Conservation (phyloP, 257 asterid genomes). For the Ilex asprella region DNA sequence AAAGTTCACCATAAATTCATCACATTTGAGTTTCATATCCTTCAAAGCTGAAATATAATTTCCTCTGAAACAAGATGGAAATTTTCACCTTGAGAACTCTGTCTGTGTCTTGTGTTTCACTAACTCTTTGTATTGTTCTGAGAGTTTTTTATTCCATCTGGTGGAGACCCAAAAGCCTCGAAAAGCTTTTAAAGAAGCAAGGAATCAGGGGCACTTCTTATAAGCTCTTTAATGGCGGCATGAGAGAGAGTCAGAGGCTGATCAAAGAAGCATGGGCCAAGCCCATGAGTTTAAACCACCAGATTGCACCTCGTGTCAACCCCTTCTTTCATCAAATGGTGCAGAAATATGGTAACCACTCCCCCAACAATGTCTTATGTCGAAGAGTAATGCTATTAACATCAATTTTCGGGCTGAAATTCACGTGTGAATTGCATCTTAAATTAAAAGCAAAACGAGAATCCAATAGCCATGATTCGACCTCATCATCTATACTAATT, state of each 20-base stretch:
- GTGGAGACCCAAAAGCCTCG: constrained; percentile 26
- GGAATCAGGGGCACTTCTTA: constrained; percentile 26
- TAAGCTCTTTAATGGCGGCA: constrained; percentile 21
- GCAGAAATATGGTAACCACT: constrained; percentile 17
- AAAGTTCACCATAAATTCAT: too few species aligned
- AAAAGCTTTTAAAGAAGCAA: constrained; percentile 14
- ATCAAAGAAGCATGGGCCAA: constrained; percentile 18
- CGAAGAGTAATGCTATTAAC: too few species aligned
- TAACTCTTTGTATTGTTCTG: not conserved
- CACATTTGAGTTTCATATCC: too few species aligned
- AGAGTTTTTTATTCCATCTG: constrained; percentile 6
- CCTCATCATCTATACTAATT: too few species aligned
- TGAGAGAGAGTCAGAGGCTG: constrained; percentile 3
- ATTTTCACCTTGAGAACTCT: not conserved
- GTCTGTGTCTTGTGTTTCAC: not conserved
- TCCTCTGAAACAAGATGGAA: not conserved
- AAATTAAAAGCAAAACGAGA: not conserved
- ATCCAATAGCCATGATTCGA: too few species aligned
- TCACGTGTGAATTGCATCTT: too few species aligned
- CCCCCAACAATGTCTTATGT: not conserved
- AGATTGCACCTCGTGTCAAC: constrained; percentile 19
- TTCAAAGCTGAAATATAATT: too few species aligned
- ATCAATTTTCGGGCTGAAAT: too few species aligned
- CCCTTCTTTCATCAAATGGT: constrained; percentile 22
- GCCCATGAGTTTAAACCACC: not conserved